phyloP scores from a whole-genome alignment of 2,329 filamentous ascomycete genomes.

The Cordyceps farinosa region DNA sequence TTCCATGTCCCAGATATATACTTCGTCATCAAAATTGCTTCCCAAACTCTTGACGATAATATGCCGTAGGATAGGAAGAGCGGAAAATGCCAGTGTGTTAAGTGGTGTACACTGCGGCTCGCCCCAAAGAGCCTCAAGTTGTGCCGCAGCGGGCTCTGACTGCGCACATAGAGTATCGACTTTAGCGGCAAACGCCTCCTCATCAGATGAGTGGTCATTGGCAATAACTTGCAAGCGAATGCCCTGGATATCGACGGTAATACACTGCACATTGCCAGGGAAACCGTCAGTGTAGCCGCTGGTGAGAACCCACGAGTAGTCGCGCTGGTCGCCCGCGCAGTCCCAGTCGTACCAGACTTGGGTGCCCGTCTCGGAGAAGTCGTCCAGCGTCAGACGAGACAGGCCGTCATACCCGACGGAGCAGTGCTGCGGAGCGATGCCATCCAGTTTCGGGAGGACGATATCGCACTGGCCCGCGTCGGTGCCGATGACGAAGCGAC shows the following conservation, averaged over 20 bases:
- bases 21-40: conserved; percentile 32
- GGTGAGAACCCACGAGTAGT: conserved; percentile 36
- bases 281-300: conserved; percentile 33
- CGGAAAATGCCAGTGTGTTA: conserved; percentile 26
- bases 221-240: conserved; percentile 38
- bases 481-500: conserved; percentile 38
- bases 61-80: conserved; percentile 31
- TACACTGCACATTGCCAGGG: conserved; percentile 31
- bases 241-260: conserved; percentile 38
- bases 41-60: conserved; percentile 36
- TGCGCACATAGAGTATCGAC: conserved; percentile 35
- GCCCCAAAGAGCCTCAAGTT: conserved; percentile 28
- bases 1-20: conserved; percentile 41
- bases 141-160: conserved; percentile 26
- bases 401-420: conserved; percentile 37
- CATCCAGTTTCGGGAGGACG: conserved; percentile 33
- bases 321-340: conserved; percentile 35
- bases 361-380: conserved; percentile 37
- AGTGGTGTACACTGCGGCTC: conserved; percentile 24
- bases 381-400: conserved; percentile 36
- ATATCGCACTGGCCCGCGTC: conserved; percentile 36
- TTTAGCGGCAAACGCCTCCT: conserved; percentile 31
- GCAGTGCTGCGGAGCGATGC: conserved; percentile 37
- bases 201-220: conserved; percentile 34
- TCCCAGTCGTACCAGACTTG: conserved; percentile 42